Base-by-base conservation (phyloP, 2,329 filamentous ascomycete species). In the Gyromitra esculenta region DNA sequence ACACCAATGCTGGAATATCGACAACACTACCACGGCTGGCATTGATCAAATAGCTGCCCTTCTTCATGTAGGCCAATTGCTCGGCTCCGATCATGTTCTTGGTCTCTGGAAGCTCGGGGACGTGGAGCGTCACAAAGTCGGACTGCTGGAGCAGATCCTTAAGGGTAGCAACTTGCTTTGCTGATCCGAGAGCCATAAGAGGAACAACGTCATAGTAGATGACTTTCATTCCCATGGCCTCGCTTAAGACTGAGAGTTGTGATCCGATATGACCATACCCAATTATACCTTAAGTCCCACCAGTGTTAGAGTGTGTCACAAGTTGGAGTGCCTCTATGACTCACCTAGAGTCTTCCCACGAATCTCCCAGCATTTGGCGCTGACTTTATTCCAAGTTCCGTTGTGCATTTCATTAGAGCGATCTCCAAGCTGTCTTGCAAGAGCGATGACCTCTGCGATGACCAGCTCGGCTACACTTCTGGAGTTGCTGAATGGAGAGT, bases 381-480 rank as follows among this genome's bases (percentile, higher is more conserved):
- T 97, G 82, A 98, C 94, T 86, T 99, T 99, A 85, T 98, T 98
- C 96, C 96, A 99, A 56, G 90, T 93, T 73, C 96, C 96, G 73
- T 89, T 89, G 87, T 99, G 96, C 88, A 99, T 90, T 86, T 99
- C 96, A 81, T 89, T 93, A 78, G 93, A 97, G 81, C 96, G 92
- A 84, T 99, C 96, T 78, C 93, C 91, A 43, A 99, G 87, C 85
- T 99, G 96, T 76, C 96, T 91, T 25, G 96, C 96, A 69, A 99
- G 90, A 50, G 88, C 87, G 82, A 99, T 97, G 82, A 99, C 94
- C 85, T 97, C 95, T 69, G 87, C 91, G 83, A 99, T 97, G 81
- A 98, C 94, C 73, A 98, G 87, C 86, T 99, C 96, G 73, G 96
- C 96, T 66, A 99, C 96, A 83, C 93, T 97, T 83, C 96, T 91